A percentile compares a stretch with the other conserved stretches of the same genome.
Evolutionary conservation across 2,329 filamentous ascomycete species (phyloP).

Genomic region (Incumbomyces delicatus): DNA sequence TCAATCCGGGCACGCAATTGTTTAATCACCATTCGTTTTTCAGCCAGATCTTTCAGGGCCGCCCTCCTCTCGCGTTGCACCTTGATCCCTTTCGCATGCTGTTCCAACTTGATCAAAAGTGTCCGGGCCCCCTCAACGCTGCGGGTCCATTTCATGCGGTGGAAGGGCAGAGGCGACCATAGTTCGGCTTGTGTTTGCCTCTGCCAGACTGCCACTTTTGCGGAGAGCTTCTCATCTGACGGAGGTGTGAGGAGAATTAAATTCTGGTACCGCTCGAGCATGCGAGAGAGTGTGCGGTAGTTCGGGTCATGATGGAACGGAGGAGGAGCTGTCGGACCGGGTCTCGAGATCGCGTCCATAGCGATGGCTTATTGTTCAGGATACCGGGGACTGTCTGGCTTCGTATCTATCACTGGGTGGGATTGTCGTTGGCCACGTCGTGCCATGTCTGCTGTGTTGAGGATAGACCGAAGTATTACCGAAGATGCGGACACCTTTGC

Average conservation of each 20-base stretch:
- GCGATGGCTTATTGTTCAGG: not conserved
- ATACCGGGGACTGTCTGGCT: not conserved
- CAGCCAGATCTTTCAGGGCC: constrained; percentile 30
- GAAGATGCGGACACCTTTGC: too few species aligned
- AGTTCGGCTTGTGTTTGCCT: constrained; percentile 19
- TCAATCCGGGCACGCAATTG: constrained; percentile 16
- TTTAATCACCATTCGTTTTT: constrained; percentile 25
- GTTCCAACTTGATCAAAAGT: constrained; percentile 32
- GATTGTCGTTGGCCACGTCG: too few species aligned
- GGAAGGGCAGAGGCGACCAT: constrained; percentile 31
- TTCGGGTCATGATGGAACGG: constrained; percentile 19
- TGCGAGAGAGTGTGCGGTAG: constrained; percentile 32
- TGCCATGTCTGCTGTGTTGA: too few species aligned
- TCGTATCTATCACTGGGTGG: too few species aligned
- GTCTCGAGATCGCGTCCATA: not conserved
- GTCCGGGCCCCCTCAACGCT: constrained; percentile 38
- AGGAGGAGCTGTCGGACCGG: not conserved
- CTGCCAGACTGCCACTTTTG: constrained; percentile 25
- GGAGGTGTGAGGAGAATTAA: constrained; percentile 27
- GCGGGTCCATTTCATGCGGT: constrained; percentile 31
- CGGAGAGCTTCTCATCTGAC: constrained; percentile 6
- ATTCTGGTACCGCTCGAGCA: constrained; percentile 36
- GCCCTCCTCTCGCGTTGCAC: constrained; percentile 30
- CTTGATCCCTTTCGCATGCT: constrained; percentile 31
- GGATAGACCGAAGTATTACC: too few species aligned